Conservation (phyloP, 2,329 filamentous ascomycete species). For the Hymenoscyphus fraxineus region DNA sequence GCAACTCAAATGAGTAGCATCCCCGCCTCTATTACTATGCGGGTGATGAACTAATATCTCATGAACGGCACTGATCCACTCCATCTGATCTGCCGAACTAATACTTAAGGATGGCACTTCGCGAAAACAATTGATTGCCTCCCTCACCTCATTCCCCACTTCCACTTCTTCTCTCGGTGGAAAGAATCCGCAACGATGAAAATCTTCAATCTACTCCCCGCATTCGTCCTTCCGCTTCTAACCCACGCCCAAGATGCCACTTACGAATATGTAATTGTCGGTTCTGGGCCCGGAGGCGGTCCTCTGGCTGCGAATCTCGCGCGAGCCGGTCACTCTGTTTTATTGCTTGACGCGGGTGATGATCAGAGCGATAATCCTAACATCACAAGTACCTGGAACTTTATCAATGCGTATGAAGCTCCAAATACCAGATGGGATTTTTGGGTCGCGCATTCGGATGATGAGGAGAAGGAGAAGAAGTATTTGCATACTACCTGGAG, state of each 20-base stretch:
- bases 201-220: background rate
- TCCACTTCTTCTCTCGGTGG: background rate
- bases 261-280: conserved; percentile 37
- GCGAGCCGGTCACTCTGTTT: conserved; percentile 46
- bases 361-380: conserved; percentile 40
- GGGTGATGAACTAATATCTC: background rate
- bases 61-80: background rate
- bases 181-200: background rate
- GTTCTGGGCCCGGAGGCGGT: conserved; percentile 48
- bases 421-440: conserved; percentile 49
- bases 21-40: background rate
- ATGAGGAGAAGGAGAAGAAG: conserved; percentile 12
- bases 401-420: conserved; percentile 40
- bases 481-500: conserved; percentile 34
- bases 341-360: conserved; percentile 51
- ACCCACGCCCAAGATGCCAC: background rate
- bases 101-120: background rate
- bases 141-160: background rate
- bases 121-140: background rate
- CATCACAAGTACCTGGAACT: background rate
- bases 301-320: conserved; percentile 48
- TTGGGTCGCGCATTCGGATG: conserved; percentile 18
- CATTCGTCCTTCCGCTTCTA: background rate
- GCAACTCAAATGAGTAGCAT: background rate
- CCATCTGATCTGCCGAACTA: background rate